Percentiles rank a stretch among this genome's conserved stretches.
Evolutionary conservation across 345 rosid genomes (phyloP).

Genomic region (Cardamine chenopodiifolia): DNA sequence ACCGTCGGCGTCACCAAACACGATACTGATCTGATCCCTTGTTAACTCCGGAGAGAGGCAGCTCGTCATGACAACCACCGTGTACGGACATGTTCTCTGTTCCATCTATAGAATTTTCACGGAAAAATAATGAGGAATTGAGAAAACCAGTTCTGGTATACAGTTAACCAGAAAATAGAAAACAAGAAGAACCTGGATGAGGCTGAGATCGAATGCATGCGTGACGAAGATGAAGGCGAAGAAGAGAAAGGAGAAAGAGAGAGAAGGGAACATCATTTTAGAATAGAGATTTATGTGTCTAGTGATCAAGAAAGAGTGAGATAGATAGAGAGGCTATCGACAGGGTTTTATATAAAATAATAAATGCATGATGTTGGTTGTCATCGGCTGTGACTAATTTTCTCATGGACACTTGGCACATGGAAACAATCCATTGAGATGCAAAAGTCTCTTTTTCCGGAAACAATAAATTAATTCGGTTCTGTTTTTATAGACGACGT

Average conservation of each 20-base stretch:
- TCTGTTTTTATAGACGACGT: not conserved
- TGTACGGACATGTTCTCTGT: constrained; percentile 58
- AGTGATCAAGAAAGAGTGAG: not conserved
- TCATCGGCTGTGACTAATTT: constrained; percentile 17
- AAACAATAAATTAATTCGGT: not conserved
- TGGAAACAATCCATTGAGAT: not conserved
- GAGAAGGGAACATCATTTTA: constrained; percentile 17
- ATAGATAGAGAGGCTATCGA: not conserved
- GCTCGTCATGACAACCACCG: constrained; percentile 61
- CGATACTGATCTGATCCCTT: constrained; percentile 71
- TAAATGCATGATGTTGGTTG: constrained; percentile 24
- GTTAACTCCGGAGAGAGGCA: constrained; percentile 60
- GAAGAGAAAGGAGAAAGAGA: constrained; percentile 19
- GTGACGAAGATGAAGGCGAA: constrained; percentile 18
- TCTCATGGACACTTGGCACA: constrained; percentile 30
- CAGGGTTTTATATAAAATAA: constrained; percentile 7
- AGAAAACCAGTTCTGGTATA: not conserved
- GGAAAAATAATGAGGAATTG: not conserved
- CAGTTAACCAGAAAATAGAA: not conserved
- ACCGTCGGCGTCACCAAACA: constrained; percentile 79
- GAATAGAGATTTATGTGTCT: constrained; percentile 1
- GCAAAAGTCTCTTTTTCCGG: not conserved
- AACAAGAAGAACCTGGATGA: constrained; percentile 39
- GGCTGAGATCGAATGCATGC: constrained; percentile 40
- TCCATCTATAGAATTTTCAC: constrained; percentile 38